Base-by-base conservation (phyloP, 768 basidiomycete species). In the Asterophora lycoperdoides region DNA sequence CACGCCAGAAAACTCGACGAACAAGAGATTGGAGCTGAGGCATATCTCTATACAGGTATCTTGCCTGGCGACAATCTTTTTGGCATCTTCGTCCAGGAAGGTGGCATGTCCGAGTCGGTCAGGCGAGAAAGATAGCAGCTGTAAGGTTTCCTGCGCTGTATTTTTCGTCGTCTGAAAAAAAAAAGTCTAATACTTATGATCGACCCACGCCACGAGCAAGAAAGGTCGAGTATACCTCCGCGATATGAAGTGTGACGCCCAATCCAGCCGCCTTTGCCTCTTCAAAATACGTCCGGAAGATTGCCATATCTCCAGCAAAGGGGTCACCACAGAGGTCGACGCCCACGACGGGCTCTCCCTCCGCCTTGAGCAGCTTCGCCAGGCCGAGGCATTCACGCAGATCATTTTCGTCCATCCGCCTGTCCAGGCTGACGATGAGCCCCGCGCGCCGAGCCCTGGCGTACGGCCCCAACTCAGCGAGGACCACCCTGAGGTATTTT, bases 241-340 rank as follows among this genome's bases (percentile, higher is more conserved):
- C 88, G 44, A 92, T 83, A 63, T 93, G 90, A 32, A 92, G 62
- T 0, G 90, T 93, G n/a, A 90, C 56, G 1, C 81, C 76, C 7
- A 93, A 63, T 0, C 86, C 87, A 1, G 76, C 80, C 32, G 61
- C 69, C 48, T 76, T 81, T 1, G 78, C 87, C 39, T 68, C 65
- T 9, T 62, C 64, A 57, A 91, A 79, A 51, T 78, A 70, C 18
- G 67, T 66, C 14, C 63, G 69, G 51, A 86, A 83, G 2, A 58
- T 55, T 4, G 66, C 60, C 60, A 86, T 75, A 54, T 83, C 71
- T 0, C 88, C 85, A 10, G 73, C 77, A 46, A 55, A 60, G 1
- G 89, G 89, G 64, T 90, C 78, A 0, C 90, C 90, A 55, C 89
- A 92, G 2, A 93, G 64, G 64, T 93, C 90, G 2, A 93, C 66